Evolutionary conservation across 2,329 filamentous ascomycete species (phyloP).

Genomic region (Sporothrix inflata): DNA sequence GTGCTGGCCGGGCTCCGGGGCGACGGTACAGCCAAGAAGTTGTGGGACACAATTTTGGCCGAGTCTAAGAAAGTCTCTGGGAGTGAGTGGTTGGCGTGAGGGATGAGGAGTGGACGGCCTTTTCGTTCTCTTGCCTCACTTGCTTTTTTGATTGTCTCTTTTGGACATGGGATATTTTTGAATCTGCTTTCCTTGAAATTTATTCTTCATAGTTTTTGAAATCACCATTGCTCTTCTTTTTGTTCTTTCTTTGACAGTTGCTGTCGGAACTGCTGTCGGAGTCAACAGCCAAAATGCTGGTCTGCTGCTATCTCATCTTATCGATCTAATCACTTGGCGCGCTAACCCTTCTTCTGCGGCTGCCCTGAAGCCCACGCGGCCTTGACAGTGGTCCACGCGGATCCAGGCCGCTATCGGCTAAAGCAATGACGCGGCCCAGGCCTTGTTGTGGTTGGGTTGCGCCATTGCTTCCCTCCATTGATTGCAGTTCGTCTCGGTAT

Average conservation of each 20-base stretch:
- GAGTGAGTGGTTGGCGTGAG: not conserved
- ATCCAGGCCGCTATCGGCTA: slow-evolving; percentile 19
- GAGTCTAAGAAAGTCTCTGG: slow-evolving; percentile 38
- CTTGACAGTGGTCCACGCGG: not conserved
- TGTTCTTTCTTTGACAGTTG: too few species aligned
- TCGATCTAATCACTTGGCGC: slow-evolving; percentile 25
- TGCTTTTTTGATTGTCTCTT: not conserved
- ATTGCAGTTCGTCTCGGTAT: slow-evolving; percentile 5
- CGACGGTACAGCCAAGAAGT: slow-evolving; percentile 40
- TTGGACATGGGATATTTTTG: not conserved
- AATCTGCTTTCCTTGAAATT: too few species aligned
- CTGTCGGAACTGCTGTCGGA: too few species aligned
- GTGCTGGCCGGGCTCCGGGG: slow-evolving; percentile 39
- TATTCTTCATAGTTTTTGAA: too few species aligned
- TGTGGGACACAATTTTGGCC: slow-evolving; percentile 37
- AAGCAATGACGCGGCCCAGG: slow-evolving; percentile 20
- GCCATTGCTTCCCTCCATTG: not conserved
- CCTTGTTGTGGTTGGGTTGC: not conserved
- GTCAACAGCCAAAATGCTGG: too few species aligned
- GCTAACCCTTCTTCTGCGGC: not conserved
- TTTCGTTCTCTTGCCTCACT: not conserved
- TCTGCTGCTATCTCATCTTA: slow-evolving; percentile 8
- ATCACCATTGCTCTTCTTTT: too few species aligned
- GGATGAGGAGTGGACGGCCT: not conserved
- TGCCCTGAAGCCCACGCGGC: slow-evolving; percentile 16